phyloP scores from a whole-genome alignment of 164 flowering plant species.

The Liriodendron chinense region DNA sequence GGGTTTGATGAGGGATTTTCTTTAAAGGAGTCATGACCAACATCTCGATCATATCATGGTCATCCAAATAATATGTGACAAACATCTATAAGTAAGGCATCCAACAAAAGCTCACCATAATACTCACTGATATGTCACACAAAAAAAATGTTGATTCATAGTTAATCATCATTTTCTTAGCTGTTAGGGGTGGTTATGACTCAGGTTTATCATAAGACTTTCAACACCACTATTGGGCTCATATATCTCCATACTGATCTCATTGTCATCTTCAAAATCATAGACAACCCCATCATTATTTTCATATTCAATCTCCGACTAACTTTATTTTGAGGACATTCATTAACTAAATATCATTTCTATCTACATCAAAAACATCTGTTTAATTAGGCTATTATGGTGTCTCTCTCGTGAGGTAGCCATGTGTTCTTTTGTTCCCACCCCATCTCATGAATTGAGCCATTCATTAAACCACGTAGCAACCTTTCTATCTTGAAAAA shows the following conservation, averaged over 20 bases:
- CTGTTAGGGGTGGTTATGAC: not conserved
- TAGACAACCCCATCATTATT: no score
- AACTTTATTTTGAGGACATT: no score
- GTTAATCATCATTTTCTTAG: not conserved
- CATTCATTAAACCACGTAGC: no score
- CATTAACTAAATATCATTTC: no score
- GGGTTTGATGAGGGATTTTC: not conserved
- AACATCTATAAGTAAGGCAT: not conserved
- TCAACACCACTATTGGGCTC: not conserved
- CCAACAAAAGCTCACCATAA: not conserved
- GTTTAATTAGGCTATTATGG: no score
- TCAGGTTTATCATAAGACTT: not conserved
- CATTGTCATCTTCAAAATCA: no score
- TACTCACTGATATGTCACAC: slow-evolving; percentile 17
- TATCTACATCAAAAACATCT: no score
- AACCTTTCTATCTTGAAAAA: no score
- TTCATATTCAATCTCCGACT: no score
- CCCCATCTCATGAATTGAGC: no score
- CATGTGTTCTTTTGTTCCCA: no score
- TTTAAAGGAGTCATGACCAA: not conserved
- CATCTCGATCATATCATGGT: not conserved
- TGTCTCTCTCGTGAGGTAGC: no score
- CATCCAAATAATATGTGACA: not conserved
- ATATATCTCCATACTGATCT: not conserved
- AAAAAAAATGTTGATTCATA: not conserved